Evolutionary conservation across 148 eudicot genomes (phyloP).

Genomic region (Rhododendron vialii): DNA sequence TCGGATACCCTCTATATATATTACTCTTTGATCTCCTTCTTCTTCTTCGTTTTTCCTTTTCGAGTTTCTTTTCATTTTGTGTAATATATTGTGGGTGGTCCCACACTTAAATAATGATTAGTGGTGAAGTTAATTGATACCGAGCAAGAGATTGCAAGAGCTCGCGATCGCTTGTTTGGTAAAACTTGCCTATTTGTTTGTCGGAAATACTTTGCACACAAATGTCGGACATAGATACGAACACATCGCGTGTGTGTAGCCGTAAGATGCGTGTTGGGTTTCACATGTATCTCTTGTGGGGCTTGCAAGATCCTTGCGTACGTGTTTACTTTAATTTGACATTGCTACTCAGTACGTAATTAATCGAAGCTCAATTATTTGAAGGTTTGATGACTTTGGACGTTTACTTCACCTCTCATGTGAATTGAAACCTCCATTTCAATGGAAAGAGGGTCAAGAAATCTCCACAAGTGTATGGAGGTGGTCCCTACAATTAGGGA

Average conservation of each 20-base stretch:
- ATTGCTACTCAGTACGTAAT: neutral
- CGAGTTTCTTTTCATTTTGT: neutral
- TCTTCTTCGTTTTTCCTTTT: no score
- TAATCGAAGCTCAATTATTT: neutral
- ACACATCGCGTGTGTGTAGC: no score
- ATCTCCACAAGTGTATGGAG: neutral
- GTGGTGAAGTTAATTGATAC: neutral
- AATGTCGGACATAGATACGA: neutral
- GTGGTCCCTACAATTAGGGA: neutral
- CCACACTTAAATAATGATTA: neutral
- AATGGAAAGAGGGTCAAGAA: neutral
- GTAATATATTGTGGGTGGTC: neutral
- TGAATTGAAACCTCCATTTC: neutral
- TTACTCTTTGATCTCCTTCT: no score
- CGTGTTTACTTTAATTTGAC: neutral
- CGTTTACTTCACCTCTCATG: neutral
- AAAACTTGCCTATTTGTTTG: no score
- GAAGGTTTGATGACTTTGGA: neutral
- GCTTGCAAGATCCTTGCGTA: neutral
- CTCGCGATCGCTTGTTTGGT: no score
- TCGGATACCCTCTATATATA: no score
- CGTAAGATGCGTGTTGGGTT: neutral
- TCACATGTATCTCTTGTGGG: neutral
- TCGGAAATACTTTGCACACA: neutral
- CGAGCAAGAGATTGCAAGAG: neutral